Evolutionary conservation across 768 basidiomycete genomes (phyloP).

Genomic region (Lentinula raphanica): DNA sequence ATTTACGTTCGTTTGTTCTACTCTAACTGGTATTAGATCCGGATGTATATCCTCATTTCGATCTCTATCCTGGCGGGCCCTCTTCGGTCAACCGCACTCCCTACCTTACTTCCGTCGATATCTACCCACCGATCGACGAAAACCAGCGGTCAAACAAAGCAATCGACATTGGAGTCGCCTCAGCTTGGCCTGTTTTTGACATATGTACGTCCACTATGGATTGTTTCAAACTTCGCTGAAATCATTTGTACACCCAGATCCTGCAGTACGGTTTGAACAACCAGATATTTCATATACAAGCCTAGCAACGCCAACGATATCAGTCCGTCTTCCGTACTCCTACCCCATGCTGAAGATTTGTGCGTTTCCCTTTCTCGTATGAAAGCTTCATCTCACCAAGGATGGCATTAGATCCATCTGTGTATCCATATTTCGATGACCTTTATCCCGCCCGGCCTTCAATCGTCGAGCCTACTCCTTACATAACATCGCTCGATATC

Average conservation of each 20-base stretch:
- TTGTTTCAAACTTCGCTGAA: not conserved
- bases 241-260: not conserved
- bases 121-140: conserved; percentile 25
- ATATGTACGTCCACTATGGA: not conserved
- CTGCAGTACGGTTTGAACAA: not conserved
- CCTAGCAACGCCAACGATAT: not conserved
- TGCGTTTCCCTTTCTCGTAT: no score
- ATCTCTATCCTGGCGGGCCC: conserved; percentile 23
- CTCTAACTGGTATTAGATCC: not conserved
- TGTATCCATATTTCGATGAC: conserved; percentile 26
- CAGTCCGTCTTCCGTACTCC: not conserved
- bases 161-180: not conserved
- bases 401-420: conserved; percentile 17
- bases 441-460: conserved; percentile 22
- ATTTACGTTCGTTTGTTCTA: not conserved
- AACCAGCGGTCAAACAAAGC: not conserved
- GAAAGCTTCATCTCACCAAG: not conserved
- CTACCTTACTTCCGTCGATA: conserved; percentile 31
- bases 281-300: not conserved
- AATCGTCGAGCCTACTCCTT: conserved; percentile 1
- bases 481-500: conserved; percentile 32
- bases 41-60: conserved; percentile 26
- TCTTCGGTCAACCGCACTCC: not conserved
- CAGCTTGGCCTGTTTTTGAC: not conserved
- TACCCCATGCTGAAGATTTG: no score